A percentile compares a stretch with the other conserved stretches of the same genome.
Conservation (phyloP, 202 grass and related monocot genomes). For the Saccharum hybrid region DNA sequence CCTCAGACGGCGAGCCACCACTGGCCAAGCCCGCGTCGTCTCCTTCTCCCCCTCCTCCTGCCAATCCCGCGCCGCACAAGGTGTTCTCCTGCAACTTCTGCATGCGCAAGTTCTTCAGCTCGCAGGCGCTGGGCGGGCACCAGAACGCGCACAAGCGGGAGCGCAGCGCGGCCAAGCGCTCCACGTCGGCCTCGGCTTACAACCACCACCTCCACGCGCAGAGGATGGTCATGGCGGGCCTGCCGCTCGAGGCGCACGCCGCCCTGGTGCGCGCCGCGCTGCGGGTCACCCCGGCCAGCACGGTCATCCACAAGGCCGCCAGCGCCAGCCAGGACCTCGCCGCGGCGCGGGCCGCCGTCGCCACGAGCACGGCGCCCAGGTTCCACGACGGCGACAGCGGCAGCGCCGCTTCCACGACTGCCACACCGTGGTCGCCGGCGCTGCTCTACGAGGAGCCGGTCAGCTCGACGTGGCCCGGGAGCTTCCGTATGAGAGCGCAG, state of each 20-base stretch:
- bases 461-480: slow-evolving; percentile 71
- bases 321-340: slow-evolving; percentile 8
- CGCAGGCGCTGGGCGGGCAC: slow-evolving; percentile 87
- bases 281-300: slow-evolving; percentile 49
- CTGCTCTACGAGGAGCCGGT: slow-evolving; percentile 56
- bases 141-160: slow-evolving; percentile 97
- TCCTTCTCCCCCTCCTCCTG: not conserved
- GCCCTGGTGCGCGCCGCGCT: slow-evolving; percentile 60
- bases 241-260: slow-evolving; percentile 77
- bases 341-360: not conserved
- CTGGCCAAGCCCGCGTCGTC: slow-evolving; percentile 23
- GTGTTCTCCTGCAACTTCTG: slow-evolving; percentile 96
- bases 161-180: slow-evolving; percentile 74
- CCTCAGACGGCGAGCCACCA: slow-evolving; percentile 27
- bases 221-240: slow-evolving; percentile 67
- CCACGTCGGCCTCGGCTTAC: not conserved
- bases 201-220: slow-evolving; percentile 45
- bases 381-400: slow-evolving; percentile 50
- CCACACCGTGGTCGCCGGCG: slow-evolving; percentile 41
- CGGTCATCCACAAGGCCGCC: slow-evolving; percentile 47
- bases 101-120: slow-evolving; percentile 93
- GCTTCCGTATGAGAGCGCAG: slow-evolving; percentile 68
- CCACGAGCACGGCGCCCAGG: slow-evolving; percentile 39
- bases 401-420: not conserved
- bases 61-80: slow-evolving; percentile 50